A percentile compares a stretch with the other conserved stretches of the same genome.
phyloP scores from a whole-genome alignment of 768 basidiomycete species.

The Boletus vermiculosoides region DNA sequence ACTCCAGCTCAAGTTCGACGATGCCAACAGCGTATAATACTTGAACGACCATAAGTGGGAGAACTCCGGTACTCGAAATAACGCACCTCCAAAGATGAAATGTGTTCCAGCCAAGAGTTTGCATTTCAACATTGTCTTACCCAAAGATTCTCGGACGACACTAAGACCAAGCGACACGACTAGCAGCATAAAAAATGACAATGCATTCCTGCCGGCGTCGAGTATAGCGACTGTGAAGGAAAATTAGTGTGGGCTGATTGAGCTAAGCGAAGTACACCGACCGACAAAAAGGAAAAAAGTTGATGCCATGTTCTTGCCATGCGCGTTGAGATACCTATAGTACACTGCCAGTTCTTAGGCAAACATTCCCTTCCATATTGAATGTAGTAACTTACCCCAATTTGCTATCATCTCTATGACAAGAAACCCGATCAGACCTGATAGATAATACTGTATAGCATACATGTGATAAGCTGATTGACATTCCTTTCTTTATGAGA shows the following conservation, averaged over 20 bases:
- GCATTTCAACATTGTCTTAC: slow-evolving; percentile 79
- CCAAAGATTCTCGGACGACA: slow-evolving; percentile 87
- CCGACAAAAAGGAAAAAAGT: slow-evolving; percentile 93
- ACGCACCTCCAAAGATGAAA: slow-evolving; percentile 90
- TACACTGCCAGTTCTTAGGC: slow-evolving; percentile 53
- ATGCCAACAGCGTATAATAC: slow-evolving; percentile 94
- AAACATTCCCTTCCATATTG: slow-evolving; percentile 1
- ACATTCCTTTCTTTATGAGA: neutral
- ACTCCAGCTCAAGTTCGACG: slow-evolving; percentile 89
- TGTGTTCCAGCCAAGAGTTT: slow-evolving; percentile 80
- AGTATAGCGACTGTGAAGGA: slow-evolving; percentile 76
- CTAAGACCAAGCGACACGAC: slow-evolving; percentile 91
- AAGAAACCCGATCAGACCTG: slow-evolving; percentile 80
- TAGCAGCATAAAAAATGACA: slow-evolving; percentile 93
- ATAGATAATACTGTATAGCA: slow-evolving; percentile 75
- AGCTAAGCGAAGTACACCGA: slow-evolving; percentile 33
- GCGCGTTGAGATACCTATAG: slow-evolving; percentile 91
- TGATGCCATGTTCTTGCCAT: slow-evolving; percentile 69
- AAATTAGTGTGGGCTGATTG: neutral
- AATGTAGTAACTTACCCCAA: slow-evolving; percentile 55
- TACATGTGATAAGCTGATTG: neutral
- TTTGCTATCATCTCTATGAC: slow-evolving; percentile 94
- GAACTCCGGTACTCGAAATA: neutral
- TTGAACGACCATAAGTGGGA: slow-evolving; percentile 31
- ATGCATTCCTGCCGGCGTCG: slow-evolving; percentile 90